Percentiles rank a stretch among this genome's conserved stretches.
Conservation (phyloP, 2,329 filamentous ascomycete species). For the Pezicula neosporulosa region DNA sequence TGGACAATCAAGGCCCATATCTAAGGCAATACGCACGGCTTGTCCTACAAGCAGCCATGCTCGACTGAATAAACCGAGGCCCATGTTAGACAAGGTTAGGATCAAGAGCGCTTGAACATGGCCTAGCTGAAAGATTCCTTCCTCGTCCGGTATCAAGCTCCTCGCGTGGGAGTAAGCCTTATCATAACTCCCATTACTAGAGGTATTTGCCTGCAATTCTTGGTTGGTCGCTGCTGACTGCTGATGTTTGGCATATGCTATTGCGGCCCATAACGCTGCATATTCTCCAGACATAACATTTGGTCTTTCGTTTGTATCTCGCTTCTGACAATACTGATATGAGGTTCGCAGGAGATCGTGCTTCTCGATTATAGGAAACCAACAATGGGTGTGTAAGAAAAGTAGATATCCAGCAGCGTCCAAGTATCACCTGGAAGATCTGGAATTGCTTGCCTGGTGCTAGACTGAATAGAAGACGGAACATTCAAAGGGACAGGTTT, state of each 20-base stretch:
- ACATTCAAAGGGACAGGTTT: no score
- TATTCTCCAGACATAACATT: slow-evolving; percentile 35
- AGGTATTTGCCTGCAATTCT: slow-evolving; percentile 14
- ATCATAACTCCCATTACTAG: slow-evolving; percentile 24
- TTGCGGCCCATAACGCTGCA: slow-evolving; percentile 56
- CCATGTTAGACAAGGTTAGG: slow-evolving; percentile 61
- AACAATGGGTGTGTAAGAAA: slow-evolving; percentile 74
- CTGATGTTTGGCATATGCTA: slow-evolving; percentile 56
- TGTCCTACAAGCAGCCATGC: slow-evolving; percentile 65
- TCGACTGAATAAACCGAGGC: slow-evolving; percentile 47
- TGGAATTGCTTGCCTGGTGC: slow-evolving; percentile 8
- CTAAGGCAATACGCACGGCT: slow-evolving; percentile 52
- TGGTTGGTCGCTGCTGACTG: slow-evolving; percentile 25
- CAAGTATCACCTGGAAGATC: slow-evolving; percentile 28
- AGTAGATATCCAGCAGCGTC: slow-evolving; percentile 65
- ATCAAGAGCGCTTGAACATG: slow-evolving; percentile 55
- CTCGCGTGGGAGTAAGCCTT: slow-evolving; percentile 49
- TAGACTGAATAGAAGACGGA: neutral
- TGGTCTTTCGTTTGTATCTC: slow-evolving; percentile 2
- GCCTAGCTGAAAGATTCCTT: slow-evolving; percentile 44
- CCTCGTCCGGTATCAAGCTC: slow-evolving; percentile 43
- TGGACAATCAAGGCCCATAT: slow-evolving; percentile 35
- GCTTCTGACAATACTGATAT: slow-evolving; percentile 26
- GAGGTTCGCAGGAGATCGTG: slow-evolving; percentile 35
- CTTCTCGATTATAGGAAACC: slow-evolving; percentile 72